Evolutionary conservation across 495 filamentous ascomycete genomes (phyloP).

Genomic region (Trypethelium eluteriae): DNA sequence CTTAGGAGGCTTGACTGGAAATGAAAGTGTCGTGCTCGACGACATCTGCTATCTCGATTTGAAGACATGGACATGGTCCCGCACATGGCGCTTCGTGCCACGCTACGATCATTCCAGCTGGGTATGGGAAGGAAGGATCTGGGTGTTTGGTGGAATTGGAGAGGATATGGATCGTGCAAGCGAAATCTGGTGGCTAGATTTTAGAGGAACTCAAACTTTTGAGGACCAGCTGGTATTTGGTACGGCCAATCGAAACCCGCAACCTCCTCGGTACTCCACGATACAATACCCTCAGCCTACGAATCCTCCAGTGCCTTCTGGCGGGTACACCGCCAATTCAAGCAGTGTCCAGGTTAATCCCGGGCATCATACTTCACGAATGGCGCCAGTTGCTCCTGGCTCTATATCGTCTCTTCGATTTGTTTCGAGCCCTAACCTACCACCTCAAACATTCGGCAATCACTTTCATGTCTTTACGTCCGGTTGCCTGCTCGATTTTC

Average conservation of each 20-base stretch:
- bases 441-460: slow-evolving; percentile 76
- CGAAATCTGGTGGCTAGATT: slow-evolving; percentile 93
- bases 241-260: slow-evolving; percentile 46
- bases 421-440: slow-evolving; percentile 77
- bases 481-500: slow-evolving; percentile 83
- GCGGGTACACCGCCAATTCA: slow-evolving; percentile 82
- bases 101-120: slow-evolving; percentile 91
- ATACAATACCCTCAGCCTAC: slow-evolving; percentile 19
- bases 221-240: slow-evolving; percentile 65
- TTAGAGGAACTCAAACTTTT: slow-evolving; percentile 80
- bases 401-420: slow-evolving; percentile 86
- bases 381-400: slow-evolving; percentile 68
- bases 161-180: slow-evolving; percentile 93
- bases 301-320: slow-evolving; percentile 43
- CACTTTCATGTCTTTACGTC: slow-evolving; percentile 95
- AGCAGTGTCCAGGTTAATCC: slow-evolving; percentile 67
- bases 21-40: slow-evolving; percentile 80
- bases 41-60: slow-evolving; percentile 94
- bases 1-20: slow-evolving; percentile 79
- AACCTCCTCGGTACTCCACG: slow-evolving; percentile 19
- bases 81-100: slow-evolving; percentile 87
- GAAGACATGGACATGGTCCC: slow-evolving; percentile 96
- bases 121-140: slow-evolving; percentile 83
- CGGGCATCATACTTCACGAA: slow-evolving; percentile 44
- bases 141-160: slow-evolving; percentile 93